Evolutionary conservation across 2,329 filamentous ascomycete species (phyloP).

Genomic region (Penicillium sp.): DNA sequence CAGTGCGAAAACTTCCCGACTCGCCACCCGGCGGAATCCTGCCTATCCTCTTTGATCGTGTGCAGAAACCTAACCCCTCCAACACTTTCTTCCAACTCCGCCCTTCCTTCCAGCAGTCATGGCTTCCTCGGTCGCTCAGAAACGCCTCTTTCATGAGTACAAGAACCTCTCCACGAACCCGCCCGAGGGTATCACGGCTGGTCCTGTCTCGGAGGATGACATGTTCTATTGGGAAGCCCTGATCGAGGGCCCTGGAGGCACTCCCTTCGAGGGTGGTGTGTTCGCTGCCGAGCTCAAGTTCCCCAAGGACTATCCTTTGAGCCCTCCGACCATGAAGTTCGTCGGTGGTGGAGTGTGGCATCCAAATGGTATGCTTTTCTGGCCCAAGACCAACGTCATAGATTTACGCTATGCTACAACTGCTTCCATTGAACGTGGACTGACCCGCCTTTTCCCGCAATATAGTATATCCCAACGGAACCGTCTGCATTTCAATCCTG

Average conservation of each 20-base stretch:
- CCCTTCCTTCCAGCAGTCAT: slow-evolving; percentile 33
- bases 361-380: slow-evolving; percentile 72
- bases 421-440: background rate
- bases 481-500: slow-evolving; percentile 97
- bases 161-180: slow-evolving; percentile 90
- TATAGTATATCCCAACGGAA: slow-evolving; percentile 83
- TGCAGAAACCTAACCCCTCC: slow-evolving; percentile 5
- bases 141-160: slow-evolving; percentile 95
- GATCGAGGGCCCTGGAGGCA: slow-evolving; percentile 93
- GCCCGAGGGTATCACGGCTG: slow-evolving; percentile 96
- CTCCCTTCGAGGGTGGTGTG: slow-evolving; percentile 92
- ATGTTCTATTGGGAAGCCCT: slow-evolving; percentile 95
- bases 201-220: slow-evolving; percentile 91
- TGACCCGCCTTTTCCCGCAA: background rate
- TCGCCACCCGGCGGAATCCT: slow-evolving; percentile 17
- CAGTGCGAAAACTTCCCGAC: slow-evolving; percentile 9
- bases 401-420: background rate
- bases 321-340: slow-evolving; percentile 95
- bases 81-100: background rate
- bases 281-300: slow-evolving; percentile 96
- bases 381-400: background rate
- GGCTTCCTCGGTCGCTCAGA: slow-evolving; percentile 60
- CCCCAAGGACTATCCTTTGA: slow-evolving; percentile 93
- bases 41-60: slow-evolving; percentile 1
- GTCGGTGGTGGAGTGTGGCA: slow-evolving; percentile 86